These are phyloP conservation scores for Akanthomyces muscarius DNA, from an alignment of 2,329 filamentous ascomycete genomes.

Conservation along the genomic window DNA sequence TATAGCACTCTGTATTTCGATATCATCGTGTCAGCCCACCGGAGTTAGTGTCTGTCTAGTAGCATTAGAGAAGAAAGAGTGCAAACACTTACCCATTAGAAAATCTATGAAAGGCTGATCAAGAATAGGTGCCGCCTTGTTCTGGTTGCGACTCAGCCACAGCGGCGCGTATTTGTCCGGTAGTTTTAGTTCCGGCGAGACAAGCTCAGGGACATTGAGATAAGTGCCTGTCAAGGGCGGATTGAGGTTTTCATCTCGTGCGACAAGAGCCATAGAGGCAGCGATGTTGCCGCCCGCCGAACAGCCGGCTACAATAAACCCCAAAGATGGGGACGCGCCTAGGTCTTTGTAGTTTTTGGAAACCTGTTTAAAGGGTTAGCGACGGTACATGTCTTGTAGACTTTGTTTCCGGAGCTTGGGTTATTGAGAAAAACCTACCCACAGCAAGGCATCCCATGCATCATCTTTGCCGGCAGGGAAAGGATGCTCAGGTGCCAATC, in stretches of 20 bases:
- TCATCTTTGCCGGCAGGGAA: background rate
- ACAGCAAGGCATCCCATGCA: background rate
- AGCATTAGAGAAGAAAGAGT: too few relatives aligned
- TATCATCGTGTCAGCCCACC: too few relatives aligned
- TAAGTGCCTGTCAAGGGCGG: background rate
- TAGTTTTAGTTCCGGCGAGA: background rate
- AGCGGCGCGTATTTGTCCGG: background rate
- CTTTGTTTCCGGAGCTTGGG: too few relatives aligned
- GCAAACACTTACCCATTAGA: background rate
- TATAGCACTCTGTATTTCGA: background rate
- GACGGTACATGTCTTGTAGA: background rate
- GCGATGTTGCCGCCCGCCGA: constrained; percentile 3
- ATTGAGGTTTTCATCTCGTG: background rate
- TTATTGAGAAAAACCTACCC: background rate
- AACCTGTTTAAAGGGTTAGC: background rate
- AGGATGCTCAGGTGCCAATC: background rate
- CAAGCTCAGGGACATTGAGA: background rate
- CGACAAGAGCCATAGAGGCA: background rate
- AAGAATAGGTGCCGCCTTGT: background rate
- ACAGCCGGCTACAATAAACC: background rate
- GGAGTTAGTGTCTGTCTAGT: too few relatives aligned
- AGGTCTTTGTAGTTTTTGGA: background rate
- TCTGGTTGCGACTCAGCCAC: background rate
- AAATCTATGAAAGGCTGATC: background rate
- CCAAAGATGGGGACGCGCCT: background rate